These are phyloP conservation scores for Fonsecaea nubica DNA, from an alignment of 2,329 filamentous ascomycete genomes.

Conservation along the genomic window DNA sequence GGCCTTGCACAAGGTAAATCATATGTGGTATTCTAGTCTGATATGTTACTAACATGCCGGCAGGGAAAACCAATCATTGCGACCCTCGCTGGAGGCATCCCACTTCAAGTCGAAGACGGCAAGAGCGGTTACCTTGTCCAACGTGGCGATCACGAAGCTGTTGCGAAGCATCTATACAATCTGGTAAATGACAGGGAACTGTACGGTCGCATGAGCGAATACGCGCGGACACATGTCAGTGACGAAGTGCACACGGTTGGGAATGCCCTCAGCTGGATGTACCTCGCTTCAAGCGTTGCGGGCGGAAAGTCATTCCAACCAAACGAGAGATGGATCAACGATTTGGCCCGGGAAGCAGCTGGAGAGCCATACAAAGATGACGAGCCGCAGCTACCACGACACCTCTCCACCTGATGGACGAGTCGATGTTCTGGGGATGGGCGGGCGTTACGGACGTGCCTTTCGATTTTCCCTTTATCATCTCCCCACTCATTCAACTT, in stretches of 20 bases:
- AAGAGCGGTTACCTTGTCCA: slow-evolving; percentile 77
- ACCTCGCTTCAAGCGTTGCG: slow-evolving; percentile 71
- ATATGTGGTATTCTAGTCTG: not conserved
- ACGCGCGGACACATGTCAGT: slow-evolving; percentile 70
- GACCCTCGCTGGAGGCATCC: slow-evolving; percentile 77
- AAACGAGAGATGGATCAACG: slow-evolving; percentile 72
- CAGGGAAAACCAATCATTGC: slow-evolving; percentile 75
- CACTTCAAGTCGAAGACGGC: slow-evolving; percentile 74
- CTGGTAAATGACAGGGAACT: slow-evolving; percentile 70
- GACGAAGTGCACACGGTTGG: slow-evolving; percentile 84
- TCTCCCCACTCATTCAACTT: not conserved
- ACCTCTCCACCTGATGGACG: slow-evolving; percentile 35
- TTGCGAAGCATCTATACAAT: slow-evolving; percentile 70
- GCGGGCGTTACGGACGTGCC: not conserved
- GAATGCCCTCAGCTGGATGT: slow-evolving; percentile 78
- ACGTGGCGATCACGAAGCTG: slow-evolving; percentile 71
- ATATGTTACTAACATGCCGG: slow-evolving; percentile 11
- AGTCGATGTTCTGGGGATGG: not conserved
- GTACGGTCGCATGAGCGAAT: slow-evolving; percentile 70
- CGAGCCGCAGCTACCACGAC: slow-evolving; percentile 67
- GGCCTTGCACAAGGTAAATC: slow-evolving; percentile 69
- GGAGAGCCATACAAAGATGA: slow-evolving; percentile 63
- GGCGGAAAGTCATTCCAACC: slow-evolving; percentile 65
- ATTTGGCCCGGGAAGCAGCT: slow-evolving; percentile 72
- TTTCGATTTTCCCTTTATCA: not conserved